Evolutionary conservation across 495 filamentous ascomycete species (phyloP).

Genomic region (Trichoderma virens): DNA sequence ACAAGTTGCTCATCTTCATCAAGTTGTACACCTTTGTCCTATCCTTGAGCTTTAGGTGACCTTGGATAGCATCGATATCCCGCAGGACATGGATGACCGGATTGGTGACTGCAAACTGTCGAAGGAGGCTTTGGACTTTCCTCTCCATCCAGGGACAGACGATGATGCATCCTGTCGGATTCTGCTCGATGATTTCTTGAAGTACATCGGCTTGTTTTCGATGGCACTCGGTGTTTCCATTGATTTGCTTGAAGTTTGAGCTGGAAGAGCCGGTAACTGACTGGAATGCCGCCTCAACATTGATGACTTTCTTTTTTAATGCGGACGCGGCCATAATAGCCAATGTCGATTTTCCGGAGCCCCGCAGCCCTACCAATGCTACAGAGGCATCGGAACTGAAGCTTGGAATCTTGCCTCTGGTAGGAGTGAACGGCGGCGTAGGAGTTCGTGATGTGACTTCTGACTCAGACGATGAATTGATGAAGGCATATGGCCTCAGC

Average conservation of each 20-base stretch:
- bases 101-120: constrained; percentile 46
- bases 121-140: constrained; percentile 47
- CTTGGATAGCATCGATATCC: constrained; percentile 53
- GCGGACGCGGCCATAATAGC: constrained; percentile 33
- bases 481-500: neutral
- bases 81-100: constrained; percentile 61
- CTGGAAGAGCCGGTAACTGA: neutral
- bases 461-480: neutral
- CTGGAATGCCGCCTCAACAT: neutral
- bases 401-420: neutral
- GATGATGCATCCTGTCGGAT: constrained; percentile 54
- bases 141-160: constrained; percentile 52
- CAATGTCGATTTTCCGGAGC: constrained; percentile 63
- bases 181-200: constrained; percentile 51
- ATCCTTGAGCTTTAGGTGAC: constrained; percentile 47
- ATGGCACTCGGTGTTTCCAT: constrained; percentile 13
- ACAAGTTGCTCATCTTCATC: constrained; percentile 38
- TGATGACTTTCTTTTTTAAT: constrained; percentile 5
- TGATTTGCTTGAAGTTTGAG: neutral
- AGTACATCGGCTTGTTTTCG: constrained; percentile 45
- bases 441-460: constrained; percentile 6
- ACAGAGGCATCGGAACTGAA: constrained; percentile 56
- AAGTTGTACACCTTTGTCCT: constrained; percentile 41
- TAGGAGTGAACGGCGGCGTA: constrained; percentile 14
- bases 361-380: constrained; percentile 60